These are phyloP conservation scores for Penicillium thymicola DNA, from an alignment of 2,329 filamentous ascomycete species.

Conservation along the genomic window DNA sequence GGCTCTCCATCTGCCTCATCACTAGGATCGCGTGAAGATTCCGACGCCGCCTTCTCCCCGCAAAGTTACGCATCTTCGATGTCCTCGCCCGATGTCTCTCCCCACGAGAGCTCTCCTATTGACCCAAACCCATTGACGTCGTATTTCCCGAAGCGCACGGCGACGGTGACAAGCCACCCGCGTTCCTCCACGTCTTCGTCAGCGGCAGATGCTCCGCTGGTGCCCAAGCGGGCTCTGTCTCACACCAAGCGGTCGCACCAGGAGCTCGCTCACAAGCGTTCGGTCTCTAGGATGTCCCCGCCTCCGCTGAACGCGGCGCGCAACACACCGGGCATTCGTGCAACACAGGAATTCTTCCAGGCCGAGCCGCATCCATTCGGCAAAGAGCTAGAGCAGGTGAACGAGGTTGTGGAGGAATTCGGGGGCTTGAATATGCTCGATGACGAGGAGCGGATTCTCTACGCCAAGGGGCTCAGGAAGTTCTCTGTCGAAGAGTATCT, in stretches of 20 bases:
- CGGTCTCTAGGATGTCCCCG: conserved; percentile 52
- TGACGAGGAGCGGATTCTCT: conserved; percentile 70
- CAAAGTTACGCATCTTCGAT: conserved; percentile 52
- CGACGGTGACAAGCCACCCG: conserved; percentile 59
- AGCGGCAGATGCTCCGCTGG: conserved; percentile 57
- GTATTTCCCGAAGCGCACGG: conserved; percentile 67
- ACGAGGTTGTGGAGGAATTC: conserved; percentile 89
- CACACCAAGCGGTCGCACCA: conserved; percentile 88
- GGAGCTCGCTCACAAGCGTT: conserved; percentile 66
- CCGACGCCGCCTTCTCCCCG: conserved; percentile 58
- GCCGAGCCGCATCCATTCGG: conserved; percentile 69
- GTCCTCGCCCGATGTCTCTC: conserved; percentile 47
- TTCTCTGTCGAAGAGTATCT: conserved; percentile 82
- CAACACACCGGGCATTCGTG: conserved; percentile 33
- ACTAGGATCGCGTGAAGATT: conserved; percentile 42
- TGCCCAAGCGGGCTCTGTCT: conserved; percentile 76
- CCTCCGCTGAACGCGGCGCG: conserved; percentile 39
- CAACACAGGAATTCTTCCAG: conserved; percentile 38
- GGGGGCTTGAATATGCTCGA: conserved; percentile 62
- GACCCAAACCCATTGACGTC: conserved; percentile 55
- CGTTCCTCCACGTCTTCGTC: conserved; percentile 48
- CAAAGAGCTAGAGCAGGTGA: conserved; percentile 84
- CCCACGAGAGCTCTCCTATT: conserved; percentile 41
- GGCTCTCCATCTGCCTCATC: conserved; percentile 52
- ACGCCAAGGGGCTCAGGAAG: conserved; percentile 66